Conservation (phyloP, 192 early-diverging fungal species). For the Podila epigama region DNA sequence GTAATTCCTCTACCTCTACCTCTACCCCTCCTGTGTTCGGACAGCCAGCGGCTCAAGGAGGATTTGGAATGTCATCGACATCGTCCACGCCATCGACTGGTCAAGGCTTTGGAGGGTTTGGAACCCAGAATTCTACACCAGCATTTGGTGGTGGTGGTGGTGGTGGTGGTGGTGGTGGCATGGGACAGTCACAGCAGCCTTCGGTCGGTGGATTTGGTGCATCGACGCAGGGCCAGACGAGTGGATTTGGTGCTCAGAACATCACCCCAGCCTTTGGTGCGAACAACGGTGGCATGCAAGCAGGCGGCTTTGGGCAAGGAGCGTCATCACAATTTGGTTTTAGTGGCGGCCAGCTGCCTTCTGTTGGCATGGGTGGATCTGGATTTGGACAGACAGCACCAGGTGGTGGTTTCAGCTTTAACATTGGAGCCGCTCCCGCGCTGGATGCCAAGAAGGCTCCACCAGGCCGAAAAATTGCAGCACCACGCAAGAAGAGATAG, state of each 20-base stretch:
- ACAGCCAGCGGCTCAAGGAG: not conserved
- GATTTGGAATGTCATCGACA: no score
- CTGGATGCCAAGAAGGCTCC: conserved; percentile 3
- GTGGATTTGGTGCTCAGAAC: conserved; percentile 3
- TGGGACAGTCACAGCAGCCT: not conserved
- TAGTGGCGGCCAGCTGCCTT: not conserved
- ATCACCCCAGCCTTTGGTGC: not conserved
- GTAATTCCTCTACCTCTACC: not conserved
- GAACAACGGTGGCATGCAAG: no score
- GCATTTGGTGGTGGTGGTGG: not conserved
- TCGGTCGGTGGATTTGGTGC: no score
- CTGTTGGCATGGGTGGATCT: not conserved
- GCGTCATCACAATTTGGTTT: no score
- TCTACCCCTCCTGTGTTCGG: not conserved
- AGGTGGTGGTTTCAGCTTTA: conserved; percentile 20
- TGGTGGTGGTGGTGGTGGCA: not conserved
- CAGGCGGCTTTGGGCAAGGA: no score
- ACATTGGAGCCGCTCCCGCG: conserved; percentile 18
- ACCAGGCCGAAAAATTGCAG: conserved; percentile 22
- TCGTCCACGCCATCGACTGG: not conserved
- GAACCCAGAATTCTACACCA: not conserved
- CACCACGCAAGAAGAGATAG: conserved; percentile 21
- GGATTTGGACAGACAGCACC: conserved; percentile 1
- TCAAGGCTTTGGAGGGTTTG: not conserved
- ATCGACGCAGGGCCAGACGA: no score